phyloP scores from a whole-genome alignment of 2,329 filamentous ascomycete genomes.

The Colletotrichum zoysiae region DNA sequence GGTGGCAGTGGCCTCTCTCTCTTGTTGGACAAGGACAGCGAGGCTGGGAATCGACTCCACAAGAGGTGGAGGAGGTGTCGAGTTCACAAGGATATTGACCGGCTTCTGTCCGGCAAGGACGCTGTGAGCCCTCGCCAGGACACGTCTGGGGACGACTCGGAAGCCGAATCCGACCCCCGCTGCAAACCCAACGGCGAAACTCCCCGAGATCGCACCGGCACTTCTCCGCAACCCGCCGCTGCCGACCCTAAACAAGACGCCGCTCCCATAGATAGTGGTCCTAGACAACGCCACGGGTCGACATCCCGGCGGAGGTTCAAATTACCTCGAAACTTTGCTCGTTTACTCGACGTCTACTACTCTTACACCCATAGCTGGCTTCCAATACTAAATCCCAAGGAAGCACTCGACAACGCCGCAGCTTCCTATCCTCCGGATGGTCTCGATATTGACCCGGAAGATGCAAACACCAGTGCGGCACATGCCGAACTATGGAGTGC shows the following conservation, averaged over 20 bases:
- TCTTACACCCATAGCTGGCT: constrained; percentile 83
- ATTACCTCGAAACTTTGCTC: constrained; percentile 67
- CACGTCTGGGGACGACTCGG: constrained; percentile 52
- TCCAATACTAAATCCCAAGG: constrained; percentile 75
- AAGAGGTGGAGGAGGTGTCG: constrained; percentile 73
- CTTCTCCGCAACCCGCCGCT: constrained; percentile 14
- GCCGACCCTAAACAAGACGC: constrained; percentile 26
- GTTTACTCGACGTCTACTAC: constrained; percentile 79
- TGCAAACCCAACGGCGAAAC: constrained; percentile 32
- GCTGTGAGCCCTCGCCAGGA: constrained; percentile 50
- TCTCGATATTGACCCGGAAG: constrained; percentile 46
- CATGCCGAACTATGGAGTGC: constrained; percentile 72
- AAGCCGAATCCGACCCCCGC: constrained; percentile 44
- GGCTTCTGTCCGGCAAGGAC: constrained; percentile 65
- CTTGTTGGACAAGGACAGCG: constrained; percentile 64
- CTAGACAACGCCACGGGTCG: constrained; percentile 29
- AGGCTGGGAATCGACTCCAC: constrained; percentile 68
- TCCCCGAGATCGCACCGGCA: constrained; percentile 7
- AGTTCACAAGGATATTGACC: constrained; percentile 73
- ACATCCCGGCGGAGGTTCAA: constrained; percentile 41
- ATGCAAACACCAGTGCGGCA: constrained; percentile 51
- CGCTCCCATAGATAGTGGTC: background rate
- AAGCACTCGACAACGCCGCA: constrained; percentile 66
- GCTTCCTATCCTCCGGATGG: constrained; percentile 56
- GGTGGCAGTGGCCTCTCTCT: constrained; percentile 57